Base-by-base conservation (phyloP, 73 alveolate species). In the Tetrahymena malaccensis region DNA sequence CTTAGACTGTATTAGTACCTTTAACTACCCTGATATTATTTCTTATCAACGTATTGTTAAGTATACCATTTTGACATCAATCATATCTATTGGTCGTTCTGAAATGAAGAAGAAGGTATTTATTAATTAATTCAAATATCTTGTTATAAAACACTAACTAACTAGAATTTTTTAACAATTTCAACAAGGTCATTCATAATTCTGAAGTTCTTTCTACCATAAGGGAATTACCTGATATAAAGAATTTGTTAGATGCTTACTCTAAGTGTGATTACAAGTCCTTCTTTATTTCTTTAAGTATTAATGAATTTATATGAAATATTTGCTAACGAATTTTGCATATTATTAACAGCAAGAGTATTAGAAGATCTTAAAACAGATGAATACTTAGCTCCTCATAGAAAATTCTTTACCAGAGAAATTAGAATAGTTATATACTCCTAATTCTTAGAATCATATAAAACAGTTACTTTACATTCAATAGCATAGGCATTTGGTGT, bases 371-470 rank as follows among this genome's bases (percentile, higher is more conserved):
- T 99, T 43, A 96, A 97, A 94, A 93, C 95, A 10, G 99, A 99
- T 96, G 94, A 97, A 85, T 99, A 96, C 95, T 96, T 99, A 37
- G 95, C 97, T 27, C 96, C 97, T 85, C 99, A 99, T 94, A 93
- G 96, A 40, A 97, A 98, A 85, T 98, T 89, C 96, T 98, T 97
- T 95, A 97, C 97, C 84, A 98, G 99, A 95, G 99, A 98, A 97
- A 98, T 98, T 98, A 98, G 99, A 97, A 96, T 98, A 27, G 99
- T 97, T 93, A 99, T 98, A 93, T 98, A 98, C 94, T 95, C 98
- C 43, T 97, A 98, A 94, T 98, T 97, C 96, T 94, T 98, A 89
- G 99, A 98, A 95, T 95, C 98, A 83, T 98, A 97, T 96, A 98
- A 98, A 94, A 94, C 98, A 21, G 99, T 98, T 17, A 98, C 99